These are phyloP conservation scores for Fusarium clavum DNA, from an alignment of 2,329 filamentous ascomycete genomes.

Conservation along the genomic window DNA sequence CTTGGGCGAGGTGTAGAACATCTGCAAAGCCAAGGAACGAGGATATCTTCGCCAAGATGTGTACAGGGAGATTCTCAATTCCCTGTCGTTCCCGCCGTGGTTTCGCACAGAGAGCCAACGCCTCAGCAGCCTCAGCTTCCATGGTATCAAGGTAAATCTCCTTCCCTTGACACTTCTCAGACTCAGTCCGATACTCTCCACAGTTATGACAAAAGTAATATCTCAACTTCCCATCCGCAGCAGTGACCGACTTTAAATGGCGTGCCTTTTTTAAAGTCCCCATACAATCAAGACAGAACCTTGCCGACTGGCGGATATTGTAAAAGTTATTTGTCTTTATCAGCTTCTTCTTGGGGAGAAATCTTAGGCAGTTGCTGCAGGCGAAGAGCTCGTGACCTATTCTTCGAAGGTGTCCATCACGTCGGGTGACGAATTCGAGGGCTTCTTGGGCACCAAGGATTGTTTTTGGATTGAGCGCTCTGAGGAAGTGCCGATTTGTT, in stretches of 20 bases:
- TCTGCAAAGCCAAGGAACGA: constrained; percentile 20
- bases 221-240: constrained; percentile 5
- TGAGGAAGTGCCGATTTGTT: constrained; percentile 28
- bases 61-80: constrained; percentile 21
- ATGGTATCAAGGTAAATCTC: not conserved
- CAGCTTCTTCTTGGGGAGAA: constrained; percentile 32
- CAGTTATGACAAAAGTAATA: constrained; percentile 44
- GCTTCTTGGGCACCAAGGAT: not conserved
- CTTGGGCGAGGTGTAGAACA: constrained; percentile 5
- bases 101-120: constrained; percentile 2
- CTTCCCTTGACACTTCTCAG: constrained; percentile 20
- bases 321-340: not conserved
- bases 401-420: constrained; percentile 2
- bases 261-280: not conserved
- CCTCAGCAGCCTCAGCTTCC: not conserved
- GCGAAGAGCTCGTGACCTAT: constrained; percentile 15
- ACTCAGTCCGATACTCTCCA: constrained; percentile 23
- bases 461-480: constrained; percentile 7
- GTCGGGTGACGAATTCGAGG: constrained; percentile 3
- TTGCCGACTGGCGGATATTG: not conserved
- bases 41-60: constrained; percentile 22
- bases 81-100: not conserved
- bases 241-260: constrained; percentile 11
- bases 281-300: constrained; percentile 36
- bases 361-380: constrained; percentile 30